A percentile compares a stretch with the other conserved stretches of the same genome.
Conservation (phyloP, 2,329 filamentous ascomycete genomes). For the Verticillium klebahnii region DNA sequence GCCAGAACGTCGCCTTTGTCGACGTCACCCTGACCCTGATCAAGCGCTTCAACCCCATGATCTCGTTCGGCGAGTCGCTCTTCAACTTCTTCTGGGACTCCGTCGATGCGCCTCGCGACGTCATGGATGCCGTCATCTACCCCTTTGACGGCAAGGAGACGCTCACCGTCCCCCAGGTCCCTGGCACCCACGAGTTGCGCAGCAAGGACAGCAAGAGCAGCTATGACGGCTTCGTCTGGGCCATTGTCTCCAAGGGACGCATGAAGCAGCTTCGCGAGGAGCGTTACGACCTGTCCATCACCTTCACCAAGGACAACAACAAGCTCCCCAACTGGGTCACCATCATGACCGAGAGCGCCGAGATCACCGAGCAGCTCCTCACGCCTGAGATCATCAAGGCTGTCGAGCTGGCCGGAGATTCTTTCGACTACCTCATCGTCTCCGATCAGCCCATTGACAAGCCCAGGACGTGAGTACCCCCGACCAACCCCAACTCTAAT, state of each 20-base stretch:
- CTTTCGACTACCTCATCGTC: constrained; percentile 82
- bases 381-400: constrained; percentile 84
- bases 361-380: constrained; percentile 83
- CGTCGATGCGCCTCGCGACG: constrained; percentile 64
- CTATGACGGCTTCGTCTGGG: constrained; percentile 92
- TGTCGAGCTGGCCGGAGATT: constrained; percentile 70
- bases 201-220: constrained; percentile 57
- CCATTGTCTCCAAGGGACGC: constrained; percentile 87
- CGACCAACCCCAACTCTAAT: background rate
- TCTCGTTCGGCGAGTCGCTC: constrained; percentile 56
- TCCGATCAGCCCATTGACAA: constrained; percentile 86
- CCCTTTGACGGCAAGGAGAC: constrained; percentile 90
- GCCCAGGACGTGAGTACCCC: constrained; percentile 66
- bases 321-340: constrained; percentile 89
- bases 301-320: constrained; percentile 84
- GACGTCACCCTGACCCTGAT: constrained; percentile 78
- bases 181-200: constrained; percentile 53
- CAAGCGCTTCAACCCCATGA: constrained; percentile 81
- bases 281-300: constrained; percentile 90
- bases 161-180: constrained; percentile 63
- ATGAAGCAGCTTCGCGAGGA: constrained; percentile 91
- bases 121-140: constrained; percentile 72
- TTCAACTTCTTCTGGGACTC: constrained; percentile 78
- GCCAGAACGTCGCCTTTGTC: constrained; percentile 87
- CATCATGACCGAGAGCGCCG: constrained; percentile 94